Evolutionary conservation across 148 eudicot genomes (phyloP).

Genomic region (Rhododendron ovatum): DNA sequence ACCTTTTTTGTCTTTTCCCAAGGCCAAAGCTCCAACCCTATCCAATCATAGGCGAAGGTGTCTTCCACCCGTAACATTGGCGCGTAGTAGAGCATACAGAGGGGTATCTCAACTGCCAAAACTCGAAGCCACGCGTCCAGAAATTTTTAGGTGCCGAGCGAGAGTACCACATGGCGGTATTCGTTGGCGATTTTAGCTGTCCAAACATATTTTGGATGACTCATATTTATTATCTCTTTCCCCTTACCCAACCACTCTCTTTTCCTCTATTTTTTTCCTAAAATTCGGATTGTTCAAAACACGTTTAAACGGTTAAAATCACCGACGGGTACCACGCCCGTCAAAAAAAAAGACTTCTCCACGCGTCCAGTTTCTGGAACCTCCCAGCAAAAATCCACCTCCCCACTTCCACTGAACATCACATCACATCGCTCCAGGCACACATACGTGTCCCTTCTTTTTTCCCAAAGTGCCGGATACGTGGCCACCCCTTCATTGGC

Average conservation of each 20-base stretch:
- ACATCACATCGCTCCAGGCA: slow-evolving; percentile 7
- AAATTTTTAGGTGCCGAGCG: no score
- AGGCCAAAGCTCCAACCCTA: background rate
- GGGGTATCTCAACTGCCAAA: background rate
- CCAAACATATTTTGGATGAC: no score
- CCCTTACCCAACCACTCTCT: no score
- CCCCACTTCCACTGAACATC: background rate
- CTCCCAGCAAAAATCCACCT: background rate
- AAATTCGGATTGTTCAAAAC: no score
- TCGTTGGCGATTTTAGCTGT: fast-evolving
- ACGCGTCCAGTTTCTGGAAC: slow-evolving; percentile 22
- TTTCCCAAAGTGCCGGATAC: slow-evolving; percentile 9
- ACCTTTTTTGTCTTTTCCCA: no score
- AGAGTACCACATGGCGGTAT: no score
- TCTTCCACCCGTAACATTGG: background rate
- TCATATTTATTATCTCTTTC: no score
- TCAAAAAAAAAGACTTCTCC: background rate
- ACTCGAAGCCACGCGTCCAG: slow-evolving; percentile 16
- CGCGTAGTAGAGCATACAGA: background rate
- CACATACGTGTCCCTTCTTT: slow-evolving; percentile 22
- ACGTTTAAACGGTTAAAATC: no score
- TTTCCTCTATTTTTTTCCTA: no score
- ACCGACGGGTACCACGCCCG: no score
- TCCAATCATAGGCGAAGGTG: background rate
- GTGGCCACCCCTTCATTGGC: slow-evolving; percentile 16